Percentiles rank a stretch among this genome's conserved stretches.
Evolutionary conservation across 2,329 filamentous ascomycete species (phyloP).

Genomic region (Fusarium incarnatum): DNA sequence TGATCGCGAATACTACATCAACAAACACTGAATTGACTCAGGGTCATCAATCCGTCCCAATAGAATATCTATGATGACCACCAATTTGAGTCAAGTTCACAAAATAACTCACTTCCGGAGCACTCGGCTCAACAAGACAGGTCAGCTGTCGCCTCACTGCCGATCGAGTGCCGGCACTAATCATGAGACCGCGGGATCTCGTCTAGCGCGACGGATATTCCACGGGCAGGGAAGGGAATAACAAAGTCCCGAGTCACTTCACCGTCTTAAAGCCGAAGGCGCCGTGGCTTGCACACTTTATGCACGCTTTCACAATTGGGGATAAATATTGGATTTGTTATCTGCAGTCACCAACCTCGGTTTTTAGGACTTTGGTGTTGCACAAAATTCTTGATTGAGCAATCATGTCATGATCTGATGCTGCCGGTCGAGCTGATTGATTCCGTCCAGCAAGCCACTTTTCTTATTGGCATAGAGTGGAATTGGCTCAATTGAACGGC

Average conservation of each 20-base stretch:
- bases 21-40: fast-evolving
- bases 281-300: background rate
- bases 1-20: too few relatives aligned
- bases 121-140: fast-evolving
- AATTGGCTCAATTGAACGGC: background rate
- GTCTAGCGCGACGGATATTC: background rate
- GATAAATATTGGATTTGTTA: background rate
- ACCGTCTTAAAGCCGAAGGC: background rate
- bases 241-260: fast-evolving
- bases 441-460: background rate
- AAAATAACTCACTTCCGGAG: background rate
- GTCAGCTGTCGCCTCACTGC: background rate
- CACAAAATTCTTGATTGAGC: background rate
- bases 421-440: background rate
- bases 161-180: background rate
- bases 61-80: fast-evolving
- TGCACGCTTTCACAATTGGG: background rate
- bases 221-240: background rate
- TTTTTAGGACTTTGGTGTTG: background rate
- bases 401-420: background rate
- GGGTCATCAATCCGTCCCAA: fast-evolving
- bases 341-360: background rate
- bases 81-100: background rate
- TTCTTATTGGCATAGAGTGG: fast-evolving
- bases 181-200: background rate